Evolutionary conservation across 2,329 filamentous ascomycete species (phyloP).

Genomic region (Fusarium proliferatum): DNA sequence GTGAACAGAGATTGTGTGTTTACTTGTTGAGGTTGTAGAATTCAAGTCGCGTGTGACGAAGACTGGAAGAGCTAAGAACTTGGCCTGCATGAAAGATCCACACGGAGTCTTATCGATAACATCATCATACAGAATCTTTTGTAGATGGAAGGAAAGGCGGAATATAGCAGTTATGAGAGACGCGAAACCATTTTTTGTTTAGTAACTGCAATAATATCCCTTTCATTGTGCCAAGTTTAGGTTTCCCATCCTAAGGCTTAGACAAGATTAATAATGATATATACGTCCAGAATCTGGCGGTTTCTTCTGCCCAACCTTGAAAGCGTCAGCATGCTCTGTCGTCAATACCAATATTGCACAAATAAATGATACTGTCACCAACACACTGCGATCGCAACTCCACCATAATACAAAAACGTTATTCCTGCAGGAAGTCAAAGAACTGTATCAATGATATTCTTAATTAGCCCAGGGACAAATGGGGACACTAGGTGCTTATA

Average conservation of each 20-base stretch:
- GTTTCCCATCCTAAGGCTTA: no score
- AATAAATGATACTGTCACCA: not conserved
- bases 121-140: not conserved
- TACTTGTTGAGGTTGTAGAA: slow-evolving; percentile 1
- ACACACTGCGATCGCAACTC: not conserved
- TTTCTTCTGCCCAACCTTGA: not conserved
- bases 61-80: slow-evolving; percentile 16
- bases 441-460: not conserved
- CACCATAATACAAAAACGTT: not conserved
- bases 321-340: not conserved
- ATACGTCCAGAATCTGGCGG: not conserved
- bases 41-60: slow-evolving; percentile 17
- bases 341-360: not conserved
- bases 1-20: not conserved
- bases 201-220: not conserved
- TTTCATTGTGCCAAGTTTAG: not conserved
- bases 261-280: not conserved
- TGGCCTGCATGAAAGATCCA: slow-evolving; percentile 15
- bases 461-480: not conserved
- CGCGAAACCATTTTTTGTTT: not conserved
- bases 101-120: slow-evolving; percentile 28
- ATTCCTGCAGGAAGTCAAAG: not conserved
- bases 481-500: not conserved
- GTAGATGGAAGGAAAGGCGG: not conserved
- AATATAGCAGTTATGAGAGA: not conserved